Conservation (phyloP, 2,329 filamentous ascomycete genomes). For the Beauveria brongniartii region DNA sequence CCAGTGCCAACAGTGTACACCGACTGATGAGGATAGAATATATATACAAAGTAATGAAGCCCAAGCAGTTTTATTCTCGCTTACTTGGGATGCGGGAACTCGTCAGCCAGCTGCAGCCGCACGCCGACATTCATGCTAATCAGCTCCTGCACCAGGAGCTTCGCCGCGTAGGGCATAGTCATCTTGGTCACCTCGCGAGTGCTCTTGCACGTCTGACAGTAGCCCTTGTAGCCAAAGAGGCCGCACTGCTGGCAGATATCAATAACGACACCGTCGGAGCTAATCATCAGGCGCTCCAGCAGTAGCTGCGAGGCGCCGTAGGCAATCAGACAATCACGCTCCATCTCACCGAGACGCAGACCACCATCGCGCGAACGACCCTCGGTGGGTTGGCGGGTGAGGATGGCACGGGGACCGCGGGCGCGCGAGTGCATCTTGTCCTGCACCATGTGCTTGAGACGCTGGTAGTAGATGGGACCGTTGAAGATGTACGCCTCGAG, state of each 20-base stretch:
- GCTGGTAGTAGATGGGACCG: slow-evolving; percentile 98
- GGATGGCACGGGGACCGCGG: slow-evolving; percentile 79
- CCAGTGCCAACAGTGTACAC: neutral
- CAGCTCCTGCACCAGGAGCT: slow-evolving; percentile 90
- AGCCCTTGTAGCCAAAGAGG: slow-evolving; percentile 90
- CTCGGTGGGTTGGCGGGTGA: slow-evolving; percentile 93
- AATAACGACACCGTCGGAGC: slow-evolving; percentile 80
- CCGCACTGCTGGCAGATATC: slow-evolving; percentile 93
- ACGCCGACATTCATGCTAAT: slow-evolving; percentile 99
- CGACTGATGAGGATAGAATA: slow-evolving; percentile 13
- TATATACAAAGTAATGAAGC: slow-evolving; percentile 8
- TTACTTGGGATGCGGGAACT: slow-evolving; percentile 65
- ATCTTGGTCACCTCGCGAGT: slow-evolving; percentile 80
- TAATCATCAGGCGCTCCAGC: slow-evolving; percentile 89
- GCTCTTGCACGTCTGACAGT: slow-evolving; percentile 87
- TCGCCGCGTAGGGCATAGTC: slow-evolving; percentile 96
- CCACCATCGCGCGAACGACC: slow-evolving; percentile 89
- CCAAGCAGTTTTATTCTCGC: neutral
- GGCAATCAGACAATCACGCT: slow-evolving; percentile 94
- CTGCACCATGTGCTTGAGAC: slow-evolving; percentile 99
- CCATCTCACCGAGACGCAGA: slow-evolving; percentile 93
- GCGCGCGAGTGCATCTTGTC: slow-evolving; percentile 98
- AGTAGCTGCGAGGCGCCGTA: slow-evolving; percentile 92
- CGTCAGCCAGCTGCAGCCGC: slow-evolving; percentile 80
- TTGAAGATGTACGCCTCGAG: slow-evolving; percentile 97